Conservation (phyloP, 2,329 filamentous ascomycete genomes). For the Chrysosphaeria jannelii region DNA sequence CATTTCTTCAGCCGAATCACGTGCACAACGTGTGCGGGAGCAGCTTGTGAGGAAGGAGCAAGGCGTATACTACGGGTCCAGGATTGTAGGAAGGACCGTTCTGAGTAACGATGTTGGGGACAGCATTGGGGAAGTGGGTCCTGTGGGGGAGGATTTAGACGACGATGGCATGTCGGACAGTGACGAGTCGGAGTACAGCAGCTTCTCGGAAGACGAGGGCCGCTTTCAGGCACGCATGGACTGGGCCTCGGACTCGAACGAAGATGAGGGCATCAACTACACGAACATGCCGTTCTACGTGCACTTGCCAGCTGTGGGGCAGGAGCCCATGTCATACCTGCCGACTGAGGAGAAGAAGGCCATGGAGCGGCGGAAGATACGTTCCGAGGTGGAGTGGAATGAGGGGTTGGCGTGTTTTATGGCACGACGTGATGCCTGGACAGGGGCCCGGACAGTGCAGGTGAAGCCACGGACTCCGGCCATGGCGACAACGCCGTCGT, state of each 20-base stretch:
- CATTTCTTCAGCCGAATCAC: neutral
- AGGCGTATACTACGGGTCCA: too few relatives aligned
- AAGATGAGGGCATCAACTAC: constrained; percentile 11
- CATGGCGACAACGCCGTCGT: constrained; percentile 11
- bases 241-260: constrained; percentile 26
- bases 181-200: constrained; percentile 22
- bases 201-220: constrained; percentile 21
- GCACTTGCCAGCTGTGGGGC: constrained; percentile 15
- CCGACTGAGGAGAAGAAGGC: constrained; percentile 20
- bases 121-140: too few relatives aligned
- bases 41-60: constrained; percentile 1
- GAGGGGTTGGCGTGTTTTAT: constrained; percentile 54
- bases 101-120: neutral
- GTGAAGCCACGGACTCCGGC: constrained; percentile 15
- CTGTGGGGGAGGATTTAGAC: neutral
- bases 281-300: constrained; percentile 3
- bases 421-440: constrained; percentile 57
- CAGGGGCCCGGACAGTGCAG: constrained; percentile 34
- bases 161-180: neutral
- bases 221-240: constrained; percentile 20
- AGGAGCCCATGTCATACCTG: constrained; percentile 10
- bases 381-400: constrained; percentile 48
- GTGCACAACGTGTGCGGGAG: neutral
- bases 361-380: constrained; percentile 22
- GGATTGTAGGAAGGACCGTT: too few relatives aligned